phyloP scores from a whole-genome alignment of 352 stramenopile species.

The Elongisporangium anandrum region DNA sequence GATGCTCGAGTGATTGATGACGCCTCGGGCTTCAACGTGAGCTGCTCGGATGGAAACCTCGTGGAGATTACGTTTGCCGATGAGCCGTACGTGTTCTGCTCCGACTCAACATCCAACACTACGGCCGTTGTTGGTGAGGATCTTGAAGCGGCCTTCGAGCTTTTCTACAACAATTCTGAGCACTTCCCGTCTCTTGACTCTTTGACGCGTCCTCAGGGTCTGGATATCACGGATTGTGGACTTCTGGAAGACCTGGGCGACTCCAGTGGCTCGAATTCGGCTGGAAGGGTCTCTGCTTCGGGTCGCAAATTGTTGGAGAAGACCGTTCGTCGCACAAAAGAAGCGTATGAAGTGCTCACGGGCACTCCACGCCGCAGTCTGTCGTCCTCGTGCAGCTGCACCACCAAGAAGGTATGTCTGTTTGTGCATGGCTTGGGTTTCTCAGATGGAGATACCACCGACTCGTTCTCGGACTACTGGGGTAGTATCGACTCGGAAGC shows the following conservation, averaged over 20 bases:
- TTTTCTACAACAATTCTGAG: constrained; percentile 11
- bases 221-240: constrained; percentile 6
- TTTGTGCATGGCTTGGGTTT: constrained; percentile 23
- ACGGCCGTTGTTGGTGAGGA: constrained; percentile 10
- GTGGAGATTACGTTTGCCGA: constrained; percentile 25
- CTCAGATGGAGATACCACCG: constrained; percentile 2
- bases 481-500: constrained; percentile 16
- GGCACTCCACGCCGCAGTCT: constrained; percentile 8
- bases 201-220: constrained; percentile 5
- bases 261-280: not conserved
- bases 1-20: constrained; percentile 19
- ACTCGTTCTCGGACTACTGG: constrained; percentile 13
- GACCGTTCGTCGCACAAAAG: constrained; percentile 7
- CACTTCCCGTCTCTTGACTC: constrained; percentile 5
- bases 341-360: constrained; percentile 5
- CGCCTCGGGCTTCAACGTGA: constrained; percentile 8
- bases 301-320: constrained; percentile 3
- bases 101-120: constrained; percentile 7
- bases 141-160: constrained; percentile 11
- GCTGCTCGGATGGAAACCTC: constrained; percentile 17
- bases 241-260: constrained; percentile 1
- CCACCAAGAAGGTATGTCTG: constrained; percentile 20
- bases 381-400: constrained; percentile 8
- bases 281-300: not conserved
- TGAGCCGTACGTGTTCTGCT: constrained; percentile 34